These are phyloP conservation scores for Bifiguratus adelaidae DNA, from an alignment of 192 early-diverging fungal genomes.

Conservation along the genomic window DNA sequence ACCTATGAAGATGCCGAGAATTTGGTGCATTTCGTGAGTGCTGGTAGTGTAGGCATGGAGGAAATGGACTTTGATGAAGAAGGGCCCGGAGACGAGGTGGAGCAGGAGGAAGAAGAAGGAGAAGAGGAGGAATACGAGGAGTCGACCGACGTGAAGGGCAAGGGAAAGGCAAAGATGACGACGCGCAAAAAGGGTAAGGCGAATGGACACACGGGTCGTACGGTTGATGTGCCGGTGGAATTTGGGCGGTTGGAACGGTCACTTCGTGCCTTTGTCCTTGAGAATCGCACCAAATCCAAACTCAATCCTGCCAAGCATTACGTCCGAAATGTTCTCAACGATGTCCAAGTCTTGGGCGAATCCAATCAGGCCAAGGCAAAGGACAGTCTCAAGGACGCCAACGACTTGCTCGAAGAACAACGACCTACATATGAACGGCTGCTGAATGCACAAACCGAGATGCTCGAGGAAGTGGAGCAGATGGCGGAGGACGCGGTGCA, in stretches of 20 bases:
- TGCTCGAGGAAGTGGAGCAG: slow-evolving; percentile 51
- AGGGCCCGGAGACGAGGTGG: slow-evolving; percentile 5
- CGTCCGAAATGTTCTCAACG: slow-evolving; percentile 72
- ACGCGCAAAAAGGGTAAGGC: too few species aligned
- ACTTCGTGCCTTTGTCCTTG: slow-evolving; percentile 86
- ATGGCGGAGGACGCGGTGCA: slow-evolving; percentile 47
- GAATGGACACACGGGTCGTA: too few species aligned
- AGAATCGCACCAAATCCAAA: slow-evolving; percentile 92
- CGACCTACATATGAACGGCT: slow-evolving; percentile 70
- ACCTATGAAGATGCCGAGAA: slow-evolving; percentile 85
- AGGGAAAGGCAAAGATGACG: too few species aligned
- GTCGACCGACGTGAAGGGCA: background rate
- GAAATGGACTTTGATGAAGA: background rate
- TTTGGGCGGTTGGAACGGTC: slow-evolving; percentile 79
- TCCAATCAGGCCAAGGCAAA: slow-evolving; percentile 56
- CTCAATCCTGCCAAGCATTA: slow-evolving; percentile 91
- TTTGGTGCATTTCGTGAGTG: slow-evolving; percentile 95
- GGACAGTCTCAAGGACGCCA: slow-evolving; percentile 49
- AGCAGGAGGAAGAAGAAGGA: slow-evolving; percentile 15
- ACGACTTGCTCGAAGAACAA: slow-evolving; percentile 44
- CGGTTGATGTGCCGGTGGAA: slow-evolving; percentile 27
- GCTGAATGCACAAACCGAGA: slow-evolving; percentile 56
- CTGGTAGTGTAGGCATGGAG: slow-evolving; percentile 31
- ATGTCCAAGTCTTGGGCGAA: slow-evolving; percentile 62
- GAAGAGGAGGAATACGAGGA: slow-evolving; percentile 14